These are phyloP conservation scores for Cutaneotrichosporon cavernicola DNA, from an alignment of 1,284 basidiomycete genomes.

Conservation along the genomic window DNA sequence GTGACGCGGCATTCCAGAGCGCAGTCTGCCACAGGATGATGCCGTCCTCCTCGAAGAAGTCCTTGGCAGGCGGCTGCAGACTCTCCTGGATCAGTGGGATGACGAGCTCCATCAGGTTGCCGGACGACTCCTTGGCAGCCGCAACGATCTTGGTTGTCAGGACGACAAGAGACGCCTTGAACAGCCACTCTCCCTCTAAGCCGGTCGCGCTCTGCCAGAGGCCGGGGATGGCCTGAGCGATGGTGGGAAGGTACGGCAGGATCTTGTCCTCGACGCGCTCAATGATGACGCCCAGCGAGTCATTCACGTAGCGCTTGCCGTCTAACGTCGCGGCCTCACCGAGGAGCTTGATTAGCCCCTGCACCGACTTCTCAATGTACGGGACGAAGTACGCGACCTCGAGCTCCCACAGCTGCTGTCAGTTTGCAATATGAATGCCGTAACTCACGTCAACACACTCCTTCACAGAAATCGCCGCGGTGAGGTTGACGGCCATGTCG, in stretches of 20 bases:
- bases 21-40: conserved; percentile 72
- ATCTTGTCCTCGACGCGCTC: conserved; percentile 68
- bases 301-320: conserved; percentile 71
- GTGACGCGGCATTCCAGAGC: conserved; percentile 65
- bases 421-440: background rate
- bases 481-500: conserved; percentile 77
- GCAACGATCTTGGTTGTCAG: conserved; percentile 71
- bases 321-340: conserved; percentile 73
- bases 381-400: conserved; percentile 48
- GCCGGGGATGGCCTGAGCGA: conserved; percentile 68
- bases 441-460: conserved; percentile 75
- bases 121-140: conserved; percentile 44
- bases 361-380: conserved; percentile 46
- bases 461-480: conserved; percentile 69
- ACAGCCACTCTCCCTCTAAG: conserved; percentile 69
- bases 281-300: conserved; percentile 69
- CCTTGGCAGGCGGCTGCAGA: conserved; percentile 63
- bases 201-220: conserved; percentile 59
- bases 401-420: conserved; percentile 44
- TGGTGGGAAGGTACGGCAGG: conserved; percentile 64
- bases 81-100: conserved; percentile 75
- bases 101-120: conserved; percentile 56
- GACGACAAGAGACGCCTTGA: conserved; percentile 71
- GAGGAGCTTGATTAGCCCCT: conserved; percentile 58
- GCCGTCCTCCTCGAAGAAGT: conserved; percentile 75